phyloP scores from a whole-genome alignment of 495 filamentous ascomycete species.

The Pyrenopolyporus hunteri region DNA sequence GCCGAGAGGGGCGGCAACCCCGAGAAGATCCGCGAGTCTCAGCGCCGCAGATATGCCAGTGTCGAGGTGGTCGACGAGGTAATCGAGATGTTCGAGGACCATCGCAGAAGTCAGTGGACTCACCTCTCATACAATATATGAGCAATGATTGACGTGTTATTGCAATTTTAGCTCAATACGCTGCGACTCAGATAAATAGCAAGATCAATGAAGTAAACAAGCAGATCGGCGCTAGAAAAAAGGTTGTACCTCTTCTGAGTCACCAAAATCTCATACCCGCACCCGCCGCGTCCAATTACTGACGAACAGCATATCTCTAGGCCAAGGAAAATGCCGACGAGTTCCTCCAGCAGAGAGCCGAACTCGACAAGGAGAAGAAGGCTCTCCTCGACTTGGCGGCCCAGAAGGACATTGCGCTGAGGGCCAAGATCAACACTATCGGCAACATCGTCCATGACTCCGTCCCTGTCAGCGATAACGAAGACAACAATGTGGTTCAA shows the following conservation, averaged over 20 bases:
- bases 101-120: constrained; percentile 69
- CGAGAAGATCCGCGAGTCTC: constrained; percentile 85
- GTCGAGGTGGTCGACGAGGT: constrained; percentile 89
- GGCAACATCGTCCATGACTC: constrained; percentile 94
- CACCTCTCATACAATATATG: neutral
- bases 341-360: constrained; percentile 74
- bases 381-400: constrained; percentile 71
- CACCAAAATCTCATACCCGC: constrained; percentile 9
- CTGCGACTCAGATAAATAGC: constrained; percentile 75
- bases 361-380: constrained; percentile 80
- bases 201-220: constrained; percentile 89
- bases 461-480: constrained; percentile 88
- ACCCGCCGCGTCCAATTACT: neutral
- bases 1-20: constrained; percentile 87
- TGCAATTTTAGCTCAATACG: constrained; percentile 69
- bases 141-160: neutral
- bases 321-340: constrained; percentile 84
- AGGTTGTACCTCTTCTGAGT: constrained; percentile 58
- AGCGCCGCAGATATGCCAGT: constrained; percentile 77
- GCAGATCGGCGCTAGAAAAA: constrained; percentile 90
- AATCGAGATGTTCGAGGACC: constrained; percentile 84
- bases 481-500: constrained; percentile 83
- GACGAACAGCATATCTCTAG: constrained; percentile 45
- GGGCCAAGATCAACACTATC: constrained; percentile 79
- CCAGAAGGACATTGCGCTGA: constrained; percentile 74